phyloP scores from a whole-genome alignment of 345 rosid genomes.

The Euphorbia pulcherrima region DNA sequence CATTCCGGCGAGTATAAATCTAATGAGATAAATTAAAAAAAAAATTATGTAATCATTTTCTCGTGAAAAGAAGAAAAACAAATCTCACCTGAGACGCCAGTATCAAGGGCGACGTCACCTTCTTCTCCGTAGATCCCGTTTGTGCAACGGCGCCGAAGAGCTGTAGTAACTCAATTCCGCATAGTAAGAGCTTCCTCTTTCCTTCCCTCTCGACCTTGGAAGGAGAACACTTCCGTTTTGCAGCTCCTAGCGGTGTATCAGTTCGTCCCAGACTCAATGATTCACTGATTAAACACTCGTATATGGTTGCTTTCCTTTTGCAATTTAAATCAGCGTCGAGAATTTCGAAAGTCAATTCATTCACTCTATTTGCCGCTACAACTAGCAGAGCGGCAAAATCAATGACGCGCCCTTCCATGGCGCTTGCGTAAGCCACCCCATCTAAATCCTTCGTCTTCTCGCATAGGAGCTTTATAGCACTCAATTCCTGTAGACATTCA shows the following conservation, averaged over 20 bases:
- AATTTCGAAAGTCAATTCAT: conserved; percentile 32
- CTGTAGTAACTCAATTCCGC: conserved; percentile 69
- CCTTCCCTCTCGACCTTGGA: conserved; percentile 24
- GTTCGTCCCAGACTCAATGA: conserved; percentile 38
- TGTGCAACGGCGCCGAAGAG: conserved; percentile 50
- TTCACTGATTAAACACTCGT: conserved; percentile 53
- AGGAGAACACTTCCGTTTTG: conserved; percentile 21
- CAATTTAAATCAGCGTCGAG: conserved; percentile 34
- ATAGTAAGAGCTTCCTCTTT: conserved; percentile 57
- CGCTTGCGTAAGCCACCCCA: conserved; percentile 49
- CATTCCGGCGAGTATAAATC: too few relatives aligned
- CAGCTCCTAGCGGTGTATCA: conserved; percentile 18
- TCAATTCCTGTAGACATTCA: conserved; percentile 41
- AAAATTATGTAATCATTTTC: too few relatives aligned
- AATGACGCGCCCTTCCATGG: conserved; percentile 49
- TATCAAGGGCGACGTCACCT: conserved; percentile 48
- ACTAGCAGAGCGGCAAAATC: conserved; percentile 49
- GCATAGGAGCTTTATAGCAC: conserved; percentile 44
- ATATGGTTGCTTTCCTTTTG: conserved; percentile 53
- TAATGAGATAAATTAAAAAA: too few relatives aligned
- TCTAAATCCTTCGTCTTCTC: conserved; percentile 55
- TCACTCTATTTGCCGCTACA: conserved; percentile 51
- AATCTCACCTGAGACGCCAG: conserved; percentile 50
- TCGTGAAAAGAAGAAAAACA: neutral
- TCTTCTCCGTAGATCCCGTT: conserved; percentile 32